Base-by-base conservation (phyloP, 2,329 filamentous ascomycete genomes). In the Pochonia chlamydosporia region DNA sequence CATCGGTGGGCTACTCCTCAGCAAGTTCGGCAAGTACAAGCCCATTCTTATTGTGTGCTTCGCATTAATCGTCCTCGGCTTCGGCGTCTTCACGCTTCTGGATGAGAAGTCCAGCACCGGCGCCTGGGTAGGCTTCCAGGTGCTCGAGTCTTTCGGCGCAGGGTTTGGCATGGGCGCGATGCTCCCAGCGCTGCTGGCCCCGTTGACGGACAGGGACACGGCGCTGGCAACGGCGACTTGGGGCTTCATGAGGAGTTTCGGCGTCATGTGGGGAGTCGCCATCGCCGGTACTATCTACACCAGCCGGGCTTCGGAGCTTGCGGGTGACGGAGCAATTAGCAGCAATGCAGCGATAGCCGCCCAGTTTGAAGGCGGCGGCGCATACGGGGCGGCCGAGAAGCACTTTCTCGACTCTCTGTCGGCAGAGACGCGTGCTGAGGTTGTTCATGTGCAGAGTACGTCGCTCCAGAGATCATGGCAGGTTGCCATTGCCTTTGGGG, bases 231-330 rank as follows among this genome's bases (percentile, higher is more conserved):
- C 68, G 3, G 64, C 59, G 2, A 67, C 69, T 37, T 74, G 67
- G 62, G 56, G 62, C 0, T 79, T 78, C 48, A 56, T 74, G 48
- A 67, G 74, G 31, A 67, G 59, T 45, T 69, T 78, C 26, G 75
- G 75, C 3, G 56, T 62, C n/a, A 67, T 71, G 3, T 70, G 75
- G 58, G 75, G 72, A 8, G 63, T 72, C 2, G 62, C 71, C 0
- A 67, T 78, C 21, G n/a, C n/a, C n/a, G n/a, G n/a, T n/a, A n/a
- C n/a, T n/a, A n/a, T n/a, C n/a, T n/a, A n/a, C n/a, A n/a, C n/a
- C n/a, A n/a, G n/a, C n/a, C n/a, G n/a, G n/a, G n/a, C n/a, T n/a
- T n/a, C n/a, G n/a, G n/a, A n/a, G n/a, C n/a, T n/a, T n/a, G n/a
- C n/a, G n/a, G n/a, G n/a, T n/a, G n/a, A n/a, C n/a, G n/a, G n/a